Conservation (phyloP, 495 filamentous ascomycete species). For the Talaromyces trachyspermus region DNA sequence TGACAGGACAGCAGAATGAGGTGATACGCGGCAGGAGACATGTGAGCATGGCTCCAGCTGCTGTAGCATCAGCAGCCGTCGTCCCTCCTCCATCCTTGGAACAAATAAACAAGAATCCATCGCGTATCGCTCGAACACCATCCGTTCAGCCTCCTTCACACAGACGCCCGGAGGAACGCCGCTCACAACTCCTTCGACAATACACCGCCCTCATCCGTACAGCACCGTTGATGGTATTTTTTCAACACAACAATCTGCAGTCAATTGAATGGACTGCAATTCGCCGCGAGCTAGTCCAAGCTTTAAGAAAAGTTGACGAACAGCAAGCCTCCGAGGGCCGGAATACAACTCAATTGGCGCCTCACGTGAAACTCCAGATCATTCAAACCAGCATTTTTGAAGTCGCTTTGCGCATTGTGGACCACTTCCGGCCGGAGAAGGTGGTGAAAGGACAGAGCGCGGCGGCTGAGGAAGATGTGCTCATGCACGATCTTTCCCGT, state of each 20-base stretch:
- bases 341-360: conserved; percentile 35
- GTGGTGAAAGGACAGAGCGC: conserved; percentile 22
- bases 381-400: conserved; percentile 86
- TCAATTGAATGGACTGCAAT: conserved; percentile 81
- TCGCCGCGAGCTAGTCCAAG: conserved; percentile 68
- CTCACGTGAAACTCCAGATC: conserved; percentile 65
- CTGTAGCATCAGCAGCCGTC: conserved; percentile 33
- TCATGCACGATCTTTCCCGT: conserved; percentile 70
- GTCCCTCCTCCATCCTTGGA: conserved; percentile 44
- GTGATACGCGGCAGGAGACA: conserved; percentile 28
- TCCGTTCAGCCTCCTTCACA: conserved; percentile 82
- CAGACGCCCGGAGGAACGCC: conserved; percentile 75
- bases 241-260: conserved; percentile 95
- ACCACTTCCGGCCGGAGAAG: conserved; percentile 67
- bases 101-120: conserved; percentile 36
- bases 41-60: conserved; percentile 27
- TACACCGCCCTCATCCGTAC: conserved; percentile 92
- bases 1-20: conserved; percentile 16
- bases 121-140: conserved; percentile 34
- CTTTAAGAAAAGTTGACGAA: conserved; percentile 60
- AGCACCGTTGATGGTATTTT: conserved; percentile 79
- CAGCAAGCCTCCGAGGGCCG: conserved; percentile 41
- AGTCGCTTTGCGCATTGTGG: conserved; percentile 72
- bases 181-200: conserved; percentile 87
- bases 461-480: conserved; percentile 33